phyloP scores from a whole-genome alignment of 768 basidiomycete genomes.

The Leucocoprinus birnbaumii region DNA sequence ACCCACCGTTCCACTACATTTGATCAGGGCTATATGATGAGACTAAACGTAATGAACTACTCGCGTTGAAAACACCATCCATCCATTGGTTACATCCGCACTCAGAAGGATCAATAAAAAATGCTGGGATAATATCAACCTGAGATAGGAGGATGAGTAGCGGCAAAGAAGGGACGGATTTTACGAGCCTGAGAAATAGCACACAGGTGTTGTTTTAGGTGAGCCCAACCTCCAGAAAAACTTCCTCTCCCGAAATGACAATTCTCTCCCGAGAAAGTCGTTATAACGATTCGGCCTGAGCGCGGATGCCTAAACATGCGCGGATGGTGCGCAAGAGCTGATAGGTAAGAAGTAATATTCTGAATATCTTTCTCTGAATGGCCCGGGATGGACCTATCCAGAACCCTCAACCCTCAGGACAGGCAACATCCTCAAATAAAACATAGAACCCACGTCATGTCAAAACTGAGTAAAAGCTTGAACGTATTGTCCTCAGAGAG shows the following conservation, averaged over 20 bases:
- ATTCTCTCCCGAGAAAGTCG: conserved; percentile 30
- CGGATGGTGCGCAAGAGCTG: conserved; percentile 16
- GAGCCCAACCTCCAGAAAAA: conserved; percentile 28
- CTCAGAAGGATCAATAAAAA: conserved; percentile 54
- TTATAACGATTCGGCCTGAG: conserved; percentile 23
- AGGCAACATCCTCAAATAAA: not conserved
- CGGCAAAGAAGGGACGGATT: no score
- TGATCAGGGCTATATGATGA: not conserved
- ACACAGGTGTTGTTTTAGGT: conserved; percentile 24
- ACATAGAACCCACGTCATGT: conserved; percentile 26
- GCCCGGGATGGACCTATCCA: conserved; percentile 26
- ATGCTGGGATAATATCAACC: conserved; percentile 58
- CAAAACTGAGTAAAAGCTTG: conserved; percentile 30
- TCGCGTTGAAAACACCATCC: conserved; percentile 56
- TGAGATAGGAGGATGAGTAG: conserved; percentile 1
- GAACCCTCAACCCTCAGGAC: not conserved
- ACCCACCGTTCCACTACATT: conserved; percentile 57
- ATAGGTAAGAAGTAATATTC: conserved; percentile 23
- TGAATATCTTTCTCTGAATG: conserved; percentile 18
- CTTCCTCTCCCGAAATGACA: conserved; percentile 25
- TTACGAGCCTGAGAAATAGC: conserved; percentile 20
- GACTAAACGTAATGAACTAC: conserved; percentile 11
- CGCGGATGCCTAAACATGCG: conserved; percentile 26
- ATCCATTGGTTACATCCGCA: conserved; percentile 41
- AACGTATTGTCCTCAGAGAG: conserved; percentile 22